Conservation (phyloP, 345 rosid genomes). For the Dipteronia dyeriana region DNA sequence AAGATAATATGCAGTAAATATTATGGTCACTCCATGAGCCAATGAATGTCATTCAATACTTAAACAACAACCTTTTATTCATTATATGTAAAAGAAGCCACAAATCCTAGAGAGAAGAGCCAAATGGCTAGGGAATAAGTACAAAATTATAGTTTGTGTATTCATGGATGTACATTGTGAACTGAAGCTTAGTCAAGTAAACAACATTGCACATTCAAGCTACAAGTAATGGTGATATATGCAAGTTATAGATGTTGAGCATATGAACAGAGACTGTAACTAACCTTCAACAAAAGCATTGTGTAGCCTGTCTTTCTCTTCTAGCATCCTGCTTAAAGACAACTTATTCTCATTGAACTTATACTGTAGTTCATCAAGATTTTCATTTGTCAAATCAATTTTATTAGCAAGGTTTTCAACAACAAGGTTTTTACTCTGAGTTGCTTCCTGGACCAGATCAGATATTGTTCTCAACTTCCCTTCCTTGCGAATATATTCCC, state of each 20-base stretch:
- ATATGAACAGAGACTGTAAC: slow-evolving; percentile 7
- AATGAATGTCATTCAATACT: too few species aligned
- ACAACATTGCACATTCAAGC: background rate
- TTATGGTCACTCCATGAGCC: too few species aligned
- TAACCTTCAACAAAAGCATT: slow-evolving; percentile 68
- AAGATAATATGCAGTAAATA: background rate
- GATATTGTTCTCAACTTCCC: slow-evolving; percentile 61
- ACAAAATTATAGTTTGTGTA: background rate
- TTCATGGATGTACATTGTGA: background rate
- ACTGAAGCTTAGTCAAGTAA: background rate
- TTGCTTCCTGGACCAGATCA: slow-evolving; percentile 50
- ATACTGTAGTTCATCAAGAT: slow-evolving; percentile 49
- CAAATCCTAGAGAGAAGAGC: too few species aligned
- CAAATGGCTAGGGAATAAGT: background rate
- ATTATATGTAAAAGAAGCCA: background rate
- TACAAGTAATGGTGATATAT: background rate
- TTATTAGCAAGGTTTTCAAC: slow-evolving; percentile 53
- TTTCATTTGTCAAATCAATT: slow-evolving; percentile 66
- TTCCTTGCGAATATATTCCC: slow-evolving; percentile 59
- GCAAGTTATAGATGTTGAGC: slow-evolving; percentile 9
- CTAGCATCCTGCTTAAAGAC: slow-evolving; percentile 64
- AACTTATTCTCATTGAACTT: slow-evolving; percentile 58
- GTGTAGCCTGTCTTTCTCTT: slow-evolving; percentile 69
- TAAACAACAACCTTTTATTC: background rate
- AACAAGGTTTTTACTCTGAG: slow-evolving; percentile 37